Conservation (phyloP, 352 stramenopile genomes). For the Globisporangium sylvaticum region DNA sequence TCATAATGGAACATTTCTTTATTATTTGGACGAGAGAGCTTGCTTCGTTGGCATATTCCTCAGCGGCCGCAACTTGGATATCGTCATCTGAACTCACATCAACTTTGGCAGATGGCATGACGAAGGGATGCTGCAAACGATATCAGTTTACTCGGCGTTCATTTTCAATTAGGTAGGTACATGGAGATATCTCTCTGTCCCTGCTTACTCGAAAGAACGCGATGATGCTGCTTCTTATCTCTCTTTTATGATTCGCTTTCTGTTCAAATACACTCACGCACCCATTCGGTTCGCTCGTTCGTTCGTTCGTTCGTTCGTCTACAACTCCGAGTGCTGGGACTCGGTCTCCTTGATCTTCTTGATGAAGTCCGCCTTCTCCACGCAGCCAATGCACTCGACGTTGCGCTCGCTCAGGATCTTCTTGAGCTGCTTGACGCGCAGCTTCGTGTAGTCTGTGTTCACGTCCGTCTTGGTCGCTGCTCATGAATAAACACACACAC, state of each 20-base stretch:
- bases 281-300: not conserved
- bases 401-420: slow-evolving; percentile 92
- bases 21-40: not conserved
- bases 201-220: not conserved
- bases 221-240: not conserved
- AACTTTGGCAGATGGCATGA: not conserved
- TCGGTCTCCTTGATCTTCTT: slow-evolving; percentile 92
- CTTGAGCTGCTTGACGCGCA: slow-evolving; percentile 94
- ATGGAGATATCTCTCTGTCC: not conserved
- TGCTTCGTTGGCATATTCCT: not conserved
- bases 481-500: no score
- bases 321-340: slow-evolving; percentile 76
- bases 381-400: slow-evolving; percentile 90
- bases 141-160: not conserved
- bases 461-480: slow-evolving; percentile 91
- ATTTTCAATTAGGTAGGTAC: not conserved
- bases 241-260: slow-evolving; percentile 2
- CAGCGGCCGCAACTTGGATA: not conserved
- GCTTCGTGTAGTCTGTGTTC: slow-evolving; percentile 93
- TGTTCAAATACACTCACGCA: slow-evolving; percentile 8
- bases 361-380: slow-evolving; percentile 95
- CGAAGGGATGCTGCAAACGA: not conserved
- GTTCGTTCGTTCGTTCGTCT: slow-evolving; percentile 21
- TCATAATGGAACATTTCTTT: not conserved
- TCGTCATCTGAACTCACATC: no score